phyloP scores from a whole-genome alignment of 2,329 filamentous ascomycete genomes.

The Sclerotinia subarctica region DNA sequence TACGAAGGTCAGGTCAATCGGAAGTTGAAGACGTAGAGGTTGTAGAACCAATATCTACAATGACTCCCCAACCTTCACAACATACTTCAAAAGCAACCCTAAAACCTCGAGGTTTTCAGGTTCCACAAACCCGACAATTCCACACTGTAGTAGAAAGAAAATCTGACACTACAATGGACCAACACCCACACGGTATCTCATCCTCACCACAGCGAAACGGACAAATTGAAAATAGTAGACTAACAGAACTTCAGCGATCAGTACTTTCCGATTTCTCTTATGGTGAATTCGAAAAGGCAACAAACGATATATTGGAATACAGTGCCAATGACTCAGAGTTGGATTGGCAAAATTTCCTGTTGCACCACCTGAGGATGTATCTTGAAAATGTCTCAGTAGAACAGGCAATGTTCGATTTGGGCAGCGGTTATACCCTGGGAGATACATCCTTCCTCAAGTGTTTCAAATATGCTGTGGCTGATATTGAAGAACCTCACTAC shows the following conservation, averaged over 20 bases:
- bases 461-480: conserved; percentile 4
- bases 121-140: conserved; percentile 20
- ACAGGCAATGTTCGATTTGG: conserved; percentile 39
- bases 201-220: conserved; percentile 13
- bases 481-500: conserved; percentile 26
- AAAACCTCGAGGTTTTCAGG: conserved; percentile 16
- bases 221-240: conserved; percentile 19
- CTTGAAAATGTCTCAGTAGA: conserved; percentile 38
- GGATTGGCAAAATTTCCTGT: conserved; percentile 29
- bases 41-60: background rate
- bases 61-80: background rate
- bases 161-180: background rate
- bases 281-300: conserved; percentile 28
- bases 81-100: background rate
- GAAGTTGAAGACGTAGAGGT: conserved; percentile 9
- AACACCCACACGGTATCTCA: conserved; percentile 14
- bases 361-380: conserved; percentile 26
- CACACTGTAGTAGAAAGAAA: conserved; percentile 22
- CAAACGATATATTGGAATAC: conserved; percentile 20
- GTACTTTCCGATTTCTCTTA: conserved; percentile 20
- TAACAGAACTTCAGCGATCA: conserved; percentile 18
- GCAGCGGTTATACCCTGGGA: conserved; percentile 25
- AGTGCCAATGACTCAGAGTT: conserved; percentile 22
- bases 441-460: conserved; percentile 13
- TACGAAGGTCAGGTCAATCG: conserved; percentile 27